Conservation (phyloP, 2,329 filamentous ascomycete species). For the Cercospora sp. region DNA sequence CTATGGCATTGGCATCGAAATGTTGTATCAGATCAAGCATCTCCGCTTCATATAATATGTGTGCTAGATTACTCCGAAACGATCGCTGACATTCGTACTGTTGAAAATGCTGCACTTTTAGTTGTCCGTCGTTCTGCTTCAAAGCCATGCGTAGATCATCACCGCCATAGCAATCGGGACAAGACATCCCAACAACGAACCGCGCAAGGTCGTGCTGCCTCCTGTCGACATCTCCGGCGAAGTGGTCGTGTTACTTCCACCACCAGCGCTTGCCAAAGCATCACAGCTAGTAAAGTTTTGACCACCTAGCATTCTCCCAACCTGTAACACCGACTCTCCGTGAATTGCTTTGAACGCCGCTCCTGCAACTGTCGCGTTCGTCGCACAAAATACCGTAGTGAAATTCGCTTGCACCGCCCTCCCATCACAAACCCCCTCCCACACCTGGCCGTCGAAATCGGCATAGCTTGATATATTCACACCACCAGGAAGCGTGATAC, state of each 20-base stretch:
- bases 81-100: too few relatives aligned
- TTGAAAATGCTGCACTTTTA: too few relatives aligned
- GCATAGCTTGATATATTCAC: neutral
- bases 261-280: neutral
- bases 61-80: too few relatives aligned
- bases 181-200: too few relatives aligned
- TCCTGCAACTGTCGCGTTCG: neutral
- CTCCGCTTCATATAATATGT: too few relatives aligned
- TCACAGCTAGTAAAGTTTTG: neutral
- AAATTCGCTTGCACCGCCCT: neutral
- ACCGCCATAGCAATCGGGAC: too few relatives aligned
- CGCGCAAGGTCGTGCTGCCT: neutral
- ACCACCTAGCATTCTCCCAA: neutral
- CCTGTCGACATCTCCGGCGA: neutral
- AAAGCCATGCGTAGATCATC: too few relatives aligned
- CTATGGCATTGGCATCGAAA: too few relatives aligned
- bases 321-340: neutral
- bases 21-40: too few relatives aligned
- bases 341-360: neutral
- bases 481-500: neutral
- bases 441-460: neutral
- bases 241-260: neutral
- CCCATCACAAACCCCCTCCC: neutral
- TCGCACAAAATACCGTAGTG: neutral
- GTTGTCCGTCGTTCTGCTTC: too few relatives aligned